Evolutionary conservation across 257 asterid species (phyloP), one percentile per base, ranked within the genome.

Genomic region (Paraleonurus japonicus): DNA sequence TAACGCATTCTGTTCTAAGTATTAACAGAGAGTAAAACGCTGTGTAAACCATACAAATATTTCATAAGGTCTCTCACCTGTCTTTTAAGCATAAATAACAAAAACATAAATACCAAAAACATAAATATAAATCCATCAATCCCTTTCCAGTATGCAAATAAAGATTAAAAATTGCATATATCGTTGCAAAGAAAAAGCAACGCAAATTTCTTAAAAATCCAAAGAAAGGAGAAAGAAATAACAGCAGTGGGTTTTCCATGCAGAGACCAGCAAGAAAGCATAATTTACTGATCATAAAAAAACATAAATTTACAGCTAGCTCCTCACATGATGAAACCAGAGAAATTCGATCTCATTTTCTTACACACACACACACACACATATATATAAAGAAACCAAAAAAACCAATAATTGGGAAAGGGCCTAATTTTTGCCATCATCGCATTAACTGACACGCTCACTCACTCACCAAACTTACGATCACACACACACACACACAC

Each of bases 381-480:
- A 41, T 37, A 37, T 43, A 43, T 13, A 13, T 13, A 43, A 13
- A 69, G 2, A 57, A 53, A 32, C 20, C 59, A 76, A 74, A 54
- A 1, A 27, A 62, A 0, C 48, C 68, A 72, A 65, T 19, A 47
- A 59, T 20, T n/a, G 2, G 43, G 35, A 53, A 41, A 69, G 23
- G 63, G 77, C 80, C 76, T 71, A 75, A 67, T 48, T 74, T 58
- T n/a, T n/a, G n/a, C n/a, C 30, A 35, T 28, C 70, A 23, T 59
- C 24, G 22, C 76, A 67, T 50, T 51, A 71, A 79, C 63, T 58
- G 55, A 39, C 68, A 15, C 72, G 71, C 22, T 17, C 71, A 67
- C 65, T 30, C 71, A 70, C 68, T 24, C 63, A 70, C 71, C 78
- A 69, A 73, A 76, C 76, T 16, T 51, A 53, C n/a, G n/a, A n/a